Evolutionary conservation across 768 basidiomycete genomes (phyloP).

Genomic region (Pleurotus ostreatus): DNA sequence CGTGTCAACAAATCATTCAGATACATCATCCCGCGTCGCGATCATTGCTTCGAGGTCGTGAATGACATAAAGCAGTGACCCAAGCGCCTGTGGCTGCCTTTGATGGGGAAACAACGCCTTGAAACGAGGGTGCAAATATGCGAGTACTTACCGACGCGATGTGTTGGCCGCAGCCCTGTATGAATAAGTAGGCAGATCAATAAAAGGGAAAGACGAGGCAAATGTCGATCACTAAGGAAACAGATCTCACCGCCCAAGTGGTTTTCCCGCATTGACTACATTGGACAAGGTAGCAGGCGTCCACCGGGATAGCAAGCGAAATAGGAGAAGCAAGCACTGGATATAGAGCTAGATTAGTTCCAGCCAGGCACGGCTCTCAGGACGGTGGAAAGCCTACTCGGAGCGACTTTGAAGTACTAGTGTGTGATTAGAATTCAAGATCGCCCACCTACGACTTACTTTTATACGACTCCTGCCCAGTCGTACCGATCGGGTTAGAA

Average conservation of each 20-base stretch:
- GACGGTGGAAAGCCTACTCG: not conserved
- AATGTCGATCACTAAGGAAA: conserved; percentile 18
- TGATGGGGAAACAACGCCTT: not conserved
- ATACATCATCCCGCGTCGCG: not conserved
- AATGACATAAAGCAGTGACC: not conserved
- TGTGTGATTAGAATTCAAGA: not conserved
- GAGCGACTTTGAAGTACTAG: not conserved
- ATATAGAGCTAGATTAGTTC: not conserved
- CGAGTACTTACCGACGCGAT: conserved; percentile 48
- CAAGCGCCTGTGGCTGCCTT: not conserved
- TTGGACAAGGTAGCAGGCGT: conserved; percentile 52
- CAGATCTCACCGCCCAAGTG: conserved; percentile 59
- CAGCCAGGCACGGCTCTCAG: not conserved
- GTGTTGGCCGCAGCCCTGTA: conserved; percentile 70
- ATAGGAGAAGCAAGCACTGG: not conserved
- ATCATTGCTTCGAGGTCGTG: not conserved
- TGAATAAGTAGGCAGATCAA: not conserved
- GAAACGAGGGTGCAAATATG: conserved; percentile 8
- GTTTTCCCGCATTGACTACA: conserved; percentile 64
- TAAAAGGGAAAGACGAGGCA: conserved; percentile 15
- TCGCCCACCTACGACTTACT: not conserved
- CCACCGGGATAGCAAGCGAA: conserved; percentile 30
- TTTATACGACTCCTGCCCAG: not conserved
- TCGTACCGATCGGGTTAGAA: not conserved
- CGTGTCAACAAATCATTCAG: not conserved